phyloP scores from a whole-genome alignment of 345 rosid species.

The Acer negundo region DNA sequence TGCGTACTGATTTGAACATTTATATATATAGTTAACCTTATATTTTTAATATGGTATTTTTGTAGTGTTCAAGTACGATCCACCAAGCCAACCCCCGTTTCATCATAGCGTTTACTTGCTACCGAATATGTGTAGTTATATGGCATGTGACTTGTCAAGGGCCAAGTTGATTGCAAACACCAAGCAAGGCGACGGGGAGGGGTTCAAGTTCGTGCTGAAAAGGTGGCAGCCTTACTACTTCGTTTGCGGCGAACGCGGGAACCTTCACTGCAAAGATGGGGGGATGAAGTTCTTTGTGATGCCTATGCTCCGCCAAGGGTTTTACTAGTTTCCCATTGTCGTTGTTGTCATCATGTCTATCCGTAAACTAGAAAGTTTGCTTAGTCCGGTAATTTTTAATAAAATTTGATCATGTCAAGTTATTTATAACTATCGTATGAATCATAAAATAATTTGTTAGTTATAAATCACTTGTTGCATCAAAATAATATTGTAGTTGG shows the following conservation, averaged over 20 bases:
- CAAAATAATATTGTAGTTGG: too few species aligned
- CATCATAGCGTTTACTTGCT: slow-evolving; percentile 70
- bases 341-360: background rate
- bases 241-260: slow-evolving; percentile 63
- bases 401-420: too few species aligned
- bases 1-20: too few species aligned
- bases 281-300: slow-evolving; percentile 63
- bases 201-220: slow-evolving; percentile 54
- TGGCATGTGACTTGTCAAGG: slow-evolving; percentile 46
- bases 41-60: background rate
- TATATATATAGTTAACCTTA: too few species aligned
- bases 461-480: background rate
- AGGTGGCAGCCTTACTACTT: slow-evolving; percentile 56
- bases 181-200: slow-evolving; percentile 57
- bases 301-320: slow-evolving; percentile 42
- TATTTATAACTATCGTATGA: background rate
- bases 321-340: background rate
- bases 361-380: too few species aligned
- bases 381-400: too few species aligned
- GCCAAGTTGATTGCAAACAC: slow-evolving; percentile 53
- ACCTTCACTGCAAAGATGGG: slow-evolving; percentile 67
- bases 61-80: slow-evolving; percentile 73
- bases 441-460: background rate
- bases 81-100: slow-evolving; percentile 46
- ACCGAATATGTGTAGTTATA: slow-evolving; percentile 49